Evolutionary conservation across 805 yeast species (phyloP), one percentile per base, ranked within the genome.

Genomic region (Schwanniomyces polymorphus): DNA sequence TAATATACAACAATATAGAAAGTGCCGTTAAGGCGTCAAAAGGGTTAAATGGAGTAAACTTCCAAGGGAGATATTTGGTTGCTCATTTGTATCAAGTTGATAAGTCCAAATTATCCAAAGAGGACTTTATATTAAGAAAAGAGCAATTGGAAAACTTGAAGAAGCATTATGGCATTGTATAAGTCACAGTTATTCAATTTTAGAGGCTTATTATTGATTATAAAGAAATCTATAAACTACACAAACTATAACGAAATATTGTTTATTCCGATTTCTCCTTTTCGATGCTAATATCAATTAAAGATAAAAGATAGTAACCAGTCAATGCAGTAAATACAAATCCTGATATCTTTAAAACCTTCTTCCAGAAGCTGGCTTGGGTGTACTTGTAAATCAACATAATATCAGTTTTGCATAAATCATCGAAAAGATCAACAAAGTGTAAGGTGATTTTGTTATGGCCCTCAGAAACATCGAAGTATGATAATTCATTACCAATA

Each of bases 391-490:
- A 92, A 52, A 77, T 74, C 46, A 91, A 74, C 42, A 78, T 67
- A 4, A 91, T 65, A 38, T 81, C 81, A 14, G 81, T 70, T 35
- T 69, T 70, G 49, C 78, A 72, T 61, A 88, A 74, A 48, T 83
- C 90, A 63, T 87, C 96, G 46, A 87, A 78, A 51, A 91, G 58
- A 64, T 88, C 85, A 14, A 64, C 61, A 63, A 74, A 87, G 23
- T 66, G 66, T 41, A 91, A 65, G 12, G 84, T 78, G 11, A 88
- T 78, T 52, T 87, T 85, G 14, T 88, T 82, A 58, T 92, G 95
- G 23, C 98, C 97, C 23, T 75, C 68, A 23, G 81, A 69, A 54
- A 85, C 74, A 64, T 92, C 99, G 54, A 92, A 80, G 65, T 79
- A 87, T 3, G 88, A 84, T 44, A 71, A 65, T 58, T 78, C 77